phyloP scores from a whole-genome alignment of 2,329 filamentous ascomycete species.

The Pestalotiopsis sp. region DNA sequence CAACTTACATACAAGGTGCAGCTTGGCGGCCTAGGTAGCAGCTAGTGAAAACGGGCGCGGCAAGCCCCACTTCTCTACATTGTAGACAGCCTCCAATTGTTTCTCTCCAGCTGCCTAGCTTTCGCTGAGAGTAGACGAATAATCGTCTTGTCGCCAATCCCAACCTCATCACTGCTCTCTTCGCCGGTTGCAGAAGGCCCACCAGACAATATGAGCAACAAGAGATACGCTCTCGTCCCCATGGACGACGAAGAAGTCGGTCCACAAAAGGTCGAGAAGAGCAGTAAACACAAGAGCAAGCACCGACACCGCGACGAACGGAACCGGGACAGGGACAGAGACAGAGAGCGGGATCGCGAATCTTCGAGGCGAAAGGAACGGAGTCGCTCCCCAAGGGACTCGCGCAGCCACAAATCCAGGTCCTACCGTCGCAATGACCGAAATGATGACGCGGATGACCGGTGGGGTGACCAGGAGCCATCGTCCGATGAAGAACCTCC shows the following conservation, averaged over 20 bases:
- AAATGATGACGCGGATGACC: constrained; percentile 66
- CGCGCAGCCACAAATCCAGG: constrained; percentile 36
- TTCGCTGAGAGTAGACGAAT: background rate
- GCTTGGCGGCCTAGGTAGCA: too few relatives aligned
- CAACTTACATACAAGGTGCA: too few relatives aligned
- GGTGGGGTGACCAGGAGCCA: constrained; percentile 80
- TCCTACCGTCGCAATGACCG: constrained; percentile 40
- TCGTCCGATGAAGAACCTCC: constrained; percentile 45
- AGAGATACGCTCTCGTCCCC: constrained; percentile 68
- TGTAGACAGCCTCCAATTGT: background rate
- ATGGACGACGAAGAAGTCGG: constrained; percentile 69
- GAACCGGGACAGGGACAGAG: constrained; percentile 28
- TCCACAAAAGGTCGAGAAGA: constrained; percentile 50
- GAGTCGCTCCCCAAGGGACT: constrained; percentile 32
- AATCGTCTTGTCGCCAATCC: background rate
- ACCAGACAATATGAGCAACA: constrained; percentile 46
- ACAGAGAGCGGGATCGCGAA: constrained; percentile 31
- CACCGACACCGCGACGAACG: constrained; percentile 37
- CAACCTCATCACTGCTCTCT: background rate
- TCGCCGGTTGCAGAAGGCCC: background rate
- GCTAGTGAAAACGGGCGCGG: background rate
- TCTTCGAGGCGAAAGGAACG: constrained; percentile 16
- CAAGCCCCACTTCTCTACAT: background rate
- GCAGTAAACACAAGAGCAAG: constrained; percentile 44
- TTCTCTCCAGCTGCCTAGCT: background rate